phyloP scores from a whole-genome alignment of 2,329 filamentous ascomycete species.

The Colletotrichum horii region DNA sequence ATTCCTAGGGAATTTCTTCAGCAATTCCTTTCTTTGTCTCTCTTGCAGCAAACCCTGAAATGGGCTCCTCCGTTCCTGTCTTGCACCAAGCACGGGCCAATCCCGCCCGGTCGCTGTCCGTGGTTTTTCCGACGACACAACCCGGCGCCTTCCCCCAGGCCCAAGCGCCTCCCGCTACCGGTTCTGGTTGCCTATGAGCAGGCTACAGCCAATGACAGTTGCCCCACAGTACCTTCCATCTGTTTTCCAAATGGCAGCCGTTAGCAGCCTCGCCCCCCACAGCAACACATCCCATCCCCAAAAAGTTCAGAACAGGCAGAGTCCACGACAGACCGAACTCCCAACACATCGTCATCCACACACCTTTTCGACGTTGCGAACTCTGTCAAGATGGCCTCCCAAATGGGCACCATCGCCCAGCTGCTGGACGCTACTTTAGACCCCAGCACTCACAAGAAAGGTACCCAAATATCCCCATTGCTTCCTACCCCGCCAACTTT shows the following conservation, averaged over 20 bases:
- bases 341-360: neutral
- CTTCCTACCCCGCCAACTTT: constrained; percentile 32
- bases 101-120: neutral
- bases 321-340: constrained; percentile 5
- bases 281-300: constrained; percentile 16
- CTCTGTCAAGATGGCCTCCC: constrained; percentile 56
- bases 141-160: neutral
- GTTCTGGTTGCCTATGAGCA: neutral
- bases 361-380: constrained; percentile 12
- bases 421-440: constrained; percentile 91
- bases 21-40: neutral
- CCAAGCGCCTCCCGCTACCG: neutral
- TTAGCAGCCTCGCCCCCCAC: constrained; percentile 16
- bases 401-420: constrained; percentile 71
- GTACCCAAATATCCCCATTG: constrained; percentile 48
- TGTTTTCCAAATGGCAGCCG: constrained; percentile 4
- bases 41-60: neutral
- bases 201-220: constrained; percentile 1
- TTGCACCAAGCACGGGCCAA: neutral
- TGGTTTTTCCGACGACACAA: constrained; percentile 14
- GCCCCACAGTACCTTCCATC: constrained; percentile 15
- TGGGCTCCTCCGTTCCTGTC: neutral
- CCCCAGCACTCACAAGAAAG: constrained; percentile 86
- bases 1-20: neutral
- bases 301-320: constrained; percentile 13